A percentile compares a stretch with the other conserved stretches of the same genome.
Evolutionary conservation across 306 rosid genomes (phyloP).

Genomic region (Carpinus fangiana): DNA sequence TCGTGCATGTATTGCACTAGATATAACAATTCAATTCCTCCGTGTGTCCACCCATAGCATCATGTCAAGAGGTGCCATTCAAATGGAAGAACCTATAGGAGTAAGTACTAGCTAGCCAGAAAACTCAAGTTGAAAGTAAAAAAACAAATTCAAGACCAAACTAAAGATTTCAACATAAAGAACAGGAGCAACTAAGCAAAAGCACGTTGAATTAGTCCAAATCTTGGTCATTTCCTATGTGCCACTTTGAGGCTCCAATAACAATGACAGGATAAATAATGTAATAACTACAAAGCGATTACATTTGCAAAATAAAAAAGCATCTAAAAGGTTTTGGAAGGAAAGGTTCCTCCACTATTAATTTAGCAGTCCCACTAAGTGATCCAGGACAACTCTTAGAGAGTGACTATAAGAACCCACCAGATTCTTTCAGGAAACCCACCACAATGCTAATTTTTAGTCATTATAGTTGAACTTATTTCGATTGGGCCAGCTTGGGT

Average conservation of each 20-base stretch:
- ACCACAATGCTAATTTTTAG: background rate
- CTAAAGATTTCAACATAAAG: background rate
- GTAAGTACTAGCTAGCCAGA: no score
- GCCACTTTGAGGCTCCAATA: background rate
- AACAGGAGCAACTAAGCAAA: background rate
- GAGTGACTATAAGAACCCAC: background rate
- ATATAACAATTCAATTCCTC: no score
- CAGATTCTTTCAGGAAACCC: background rate
- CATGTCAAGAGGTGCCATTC: no score
- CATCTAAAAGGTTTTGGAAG: constrained; percentile 1
- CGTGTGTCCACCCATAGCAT: no score
- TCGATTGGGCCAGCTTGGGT: background rate
- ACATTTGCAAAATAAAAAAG: background rate
- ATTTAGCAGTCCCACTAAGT: background rate
- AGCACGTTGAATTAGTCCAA: background rate
- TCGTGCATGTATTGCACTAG: no score
- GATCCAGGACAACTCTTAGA: background rate
- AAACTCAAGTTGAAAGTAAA: no score
- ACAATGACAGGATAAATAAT: background rate
- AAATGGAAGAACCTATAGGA: no score
- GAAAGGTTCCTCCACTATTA: background rate
- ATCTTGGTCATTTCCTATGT: background rate
- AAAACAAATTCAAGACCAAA: background rate
- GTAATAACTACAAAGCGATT: background rate
- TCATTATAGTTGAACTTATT: background rate